Conservation (phyloP, 495 filamentous ascomycete species). For the Penicillium bovifimosum region DNA sequence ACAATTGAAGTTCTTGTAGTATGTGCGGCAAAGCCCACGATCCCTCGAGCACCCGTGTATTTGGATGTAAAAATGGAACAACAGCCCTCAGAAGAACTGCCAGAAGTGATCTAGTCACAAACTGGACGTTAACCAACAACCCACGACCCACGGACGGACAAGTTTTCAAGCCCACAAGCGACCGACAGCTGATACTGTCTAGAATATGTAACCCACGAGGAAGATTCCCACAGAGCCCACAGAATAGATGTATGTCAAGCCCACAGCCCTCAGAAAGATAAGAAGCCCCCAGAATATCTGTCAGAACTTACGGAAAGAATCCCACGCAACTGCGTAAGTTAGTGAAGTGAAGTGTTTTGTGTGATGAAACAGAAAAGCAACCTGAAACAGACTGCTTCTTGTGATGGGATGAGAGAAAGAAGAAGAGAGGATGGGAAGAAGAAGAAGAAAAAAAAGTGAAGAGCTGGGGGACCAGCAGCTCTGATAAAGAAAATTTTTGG, state of each 20-base stretch:
- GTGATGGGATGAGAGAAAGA: constrained; percentile 9
- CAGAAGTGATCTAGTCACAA: constrained; percentile 32
- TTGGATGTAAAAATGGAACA: constrained; percentile 26
- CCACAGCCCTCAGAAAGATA: constrained; percentile 46
- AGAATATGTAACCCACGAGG: constrained; percentile 42
- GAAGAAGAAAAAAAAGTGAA: constrained; percentile 22
- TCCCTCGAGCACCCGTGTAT: constrained; percentile 39
- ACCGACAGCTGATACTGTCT: constrained; percentile 43
- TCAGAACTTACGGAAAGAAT: constrained; percentile 39
- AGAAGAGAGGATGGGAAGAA: constrained; percentile 14
- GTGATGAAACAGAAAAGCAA: constrained; percentile 13
- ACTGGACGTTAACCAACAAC: constrained; percentile 39
- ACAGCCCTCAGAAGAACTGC: constrained; percentile 30
- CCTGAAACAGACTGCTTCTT: constrained; percentile 13
- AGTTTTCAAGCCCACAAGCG: constrained; percentile 46
- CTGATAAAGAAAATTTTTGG: constrained; percentile 30
- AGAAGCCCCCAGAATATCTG: constrained; percentile 43
- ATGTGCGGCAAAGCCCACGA: constrained; percentile 41
- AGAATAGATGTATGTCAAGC: constrained; percentile 41
- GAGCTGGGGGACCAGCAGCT: constrained; percentile 21
- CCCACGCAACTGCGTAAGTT: constrained; percentile 38
- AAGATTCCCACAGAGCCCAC: constrained; percentile 40
- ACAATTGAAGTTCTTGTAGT: constrained; percentile 17
- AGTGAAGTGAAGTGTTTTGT: constrained; percentile 14
- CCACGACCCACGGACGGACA: constrained; percentile 44